Conservation (phyloP, 1,139 yeast genomes). For the Blastobotrys serpentis region DNA sequence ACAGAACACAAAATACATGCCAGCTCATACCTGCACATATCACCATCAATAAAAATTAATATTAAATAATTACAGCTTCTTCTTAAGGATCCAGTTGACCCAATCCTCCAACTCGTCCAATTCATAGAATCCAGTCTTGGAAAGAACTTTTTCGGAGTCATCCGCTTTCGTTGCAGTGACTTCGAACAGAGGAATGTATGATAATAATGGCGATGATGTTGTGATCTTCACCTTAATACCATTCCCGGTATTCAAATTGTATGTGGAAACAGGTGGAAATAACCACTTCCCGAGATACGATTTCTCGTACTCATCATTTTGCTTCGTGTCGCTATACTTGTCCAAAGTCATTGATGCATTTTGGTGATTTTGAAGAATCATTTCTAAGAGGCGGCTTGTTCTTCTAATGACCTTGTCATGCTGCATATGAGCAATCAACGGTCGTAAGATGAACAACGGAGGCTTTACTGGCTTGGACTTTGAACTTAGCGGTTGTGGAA, state of each 20-base stretch:
- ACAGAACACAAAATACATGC: no score
- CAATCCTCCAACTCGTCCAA: slow-evolving; percentile 64
- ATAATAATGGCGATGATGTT: slow-evolving; percentile 35
- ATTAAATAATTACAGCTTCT: slow-evolving; percentile 3
- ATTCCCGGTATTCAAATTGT: slow-evolving; percentile 18
- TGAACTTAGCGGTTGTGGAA: slow-evolving; percentile 32
- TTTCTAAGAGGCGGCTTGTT: slow-evolving; percentile 45
- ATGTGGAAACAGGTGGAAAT: slow-evolving; percentile 31
- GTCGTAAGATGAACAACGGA: slow-evolving; percentile 54
- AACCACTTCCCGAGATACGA: slow-evolving; percentile 32
- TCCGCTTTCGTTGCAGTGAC: slow-evolving; percentile 41
- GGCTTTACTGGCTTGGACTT: slow-evolving; percentile 36
- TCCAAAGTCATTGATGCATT: slow-evolving; percentile 23
- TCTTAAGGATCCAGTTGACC: slow-evolving; percentile 51
- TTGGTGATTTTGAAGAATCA: slow-evolving; percentile 38
- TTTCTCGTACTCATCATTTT: slow-evolving; percentile 11
- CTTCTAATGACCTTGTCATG: slow-evolving; percentile 55
- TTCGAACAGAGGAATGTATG: slow-evolving; percentile 34
- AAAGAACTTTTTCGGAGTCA: slow-evolving; percentile 28
- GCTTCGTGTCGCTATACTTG: slow-evolving; percentile 14
- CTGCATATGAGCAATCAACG: slow-evolving; percentile 65
- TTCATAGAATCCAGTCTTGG: slow-evolving; percentile 49
- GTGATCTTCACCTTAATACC: slow-evolving; percentile 27
- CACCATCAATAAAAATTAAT: neutral
- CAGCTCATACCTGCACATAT: no score